Percentiles rank a stretch among this genome's conserved stretches.
Evolutionary conservation across 495 filamentous ascomycete species (phyloP).

Genomic region (Lophiotrema nucula): DNA sequence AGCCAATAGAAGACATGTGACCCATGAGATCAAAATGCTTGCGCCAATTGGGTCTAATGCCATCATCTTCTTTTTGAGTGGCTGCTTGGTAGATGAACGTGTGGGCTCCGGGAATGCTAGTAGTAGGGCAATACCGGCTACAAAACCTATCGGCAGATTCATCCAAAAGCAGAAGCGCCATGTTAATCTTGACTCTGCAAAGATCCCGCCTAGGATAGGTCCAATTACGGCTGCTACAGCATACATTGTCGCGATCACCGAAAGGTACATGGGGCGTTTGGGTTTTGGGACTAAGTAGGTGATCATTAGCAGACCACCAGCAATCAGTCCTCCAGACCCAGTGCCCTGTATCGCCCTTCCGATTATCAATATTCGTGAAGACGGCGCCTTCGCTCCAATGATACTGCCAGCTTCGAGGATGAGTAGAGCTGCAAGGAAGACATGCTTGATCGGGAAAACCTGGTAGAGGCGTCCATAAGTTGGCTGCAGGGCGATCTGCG

Average conservation of each 20-base stretch:
- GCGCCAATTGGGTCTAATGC: slow-evolving; percentile 47
- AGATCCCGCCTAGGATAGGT: slow-evolving; percentile 37
- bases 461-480: slow-evolving; percentile 54
- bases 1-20: slow-evolving; percentile 71
- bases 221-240: slow-evolving; percentile 63
- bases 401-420: slow-evolving; percentile 83
- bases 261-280: slow-evolving; percentile 68
- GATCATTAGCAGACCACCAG: slow-evolving; percentile 78
- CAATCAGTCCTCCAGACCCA: slow-evolving; percentile 77
- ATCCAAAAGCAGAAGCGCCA: slow-evolving; percentile 87
- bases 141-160: slow-evolving; percentile 46
- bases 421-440: slow-evolving; percentile 65
- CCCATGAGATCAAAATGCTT: slow-evolving; percentile 63
- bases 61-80: slow-evolving; percentile 48
- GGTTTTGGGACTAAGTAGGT: slow-evolving; percentile 68
- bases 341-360: slow-evolving; percentile 82
- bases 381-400: slow-evolving; percentile 74
- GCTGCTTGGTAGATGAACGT: slow-evolving; percentile 35
- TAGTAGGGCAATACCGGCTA: neutral
- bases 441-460: slow-evolving; percentile 45
- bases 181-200: slow-evolving; percentile 44
- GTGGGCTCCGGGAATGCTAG: neutral
- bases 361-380: slow-evolving; percentile 70
- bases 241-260: slow-evolving; percentile 71
- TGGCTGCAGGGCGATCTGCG: slow-evolving; percentile 54